Evolutionary conservation across 192 early-diverging fungal genomes (phyloP).

Genomic region (Coemansia aciculifera): DNA sequence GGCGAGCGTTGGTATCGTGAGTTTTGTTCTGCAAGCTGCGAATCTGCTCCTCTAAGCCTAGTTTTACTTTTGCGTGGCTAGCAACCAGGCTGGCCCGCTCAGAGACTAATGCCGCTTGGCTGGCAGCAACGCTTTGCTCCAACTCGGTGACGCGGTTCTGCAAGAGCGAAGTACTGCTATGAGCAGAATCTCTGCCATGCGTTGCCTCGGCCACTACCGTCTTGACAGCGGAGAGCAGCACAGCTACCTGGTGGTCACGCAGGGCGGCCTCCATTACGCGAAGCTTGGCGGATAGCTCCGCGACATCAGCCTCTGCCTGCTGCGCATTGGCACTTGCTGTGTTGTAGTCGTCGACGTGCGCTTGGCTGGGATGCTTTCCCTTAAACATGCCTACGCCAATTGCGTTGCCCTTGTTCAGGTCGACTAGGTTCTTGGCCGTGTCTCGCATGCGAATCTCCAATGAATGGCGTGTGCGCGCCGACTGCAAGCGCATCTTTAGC

Average conservation of each 20-base stretch:
- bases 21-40: conserved; percentile 35
- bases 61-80: neutral
- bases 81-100: conserved; percentile 4
- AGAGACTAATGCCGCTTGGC: neutral
- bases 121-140: conserved; percentile 7
- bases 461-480: conserved; percentile 27
- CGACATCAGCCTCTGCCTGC: conserved; percentile 33
- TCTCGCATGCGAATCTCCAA: conserved; percentile 33
- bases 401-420: conserved; percentile 12
- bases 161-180: neutral
- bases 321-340: conserved; percentile 21
- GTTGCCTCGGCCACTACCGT: conserved; percentile 33
- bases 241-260: conserved; percentile 42
- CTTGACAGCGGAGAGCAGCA: conserved; percentile 32
- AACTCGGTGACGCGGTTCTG: conserved; percentile 4
- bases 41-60: conserved; percentile 29
- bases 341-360: conserved; percentile 32
- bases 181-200: neutral
- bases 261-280: conserved; percentile 26
- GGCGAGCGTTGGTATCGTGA: conserved; percentile 32
- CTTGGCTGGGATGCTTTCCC: conserved; percentile 26
- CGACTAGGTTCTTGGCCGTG: conserved; percentile 29
- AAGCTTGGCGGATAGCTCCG: conserved; percentile 31
- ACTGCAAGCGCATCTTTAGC: conserved; percentile 26
- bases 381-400: conserved; percentile 36